Base-by-base conservation (phyloP, 345 rosid species). In the Eucalyptus coolabah region DNA sequence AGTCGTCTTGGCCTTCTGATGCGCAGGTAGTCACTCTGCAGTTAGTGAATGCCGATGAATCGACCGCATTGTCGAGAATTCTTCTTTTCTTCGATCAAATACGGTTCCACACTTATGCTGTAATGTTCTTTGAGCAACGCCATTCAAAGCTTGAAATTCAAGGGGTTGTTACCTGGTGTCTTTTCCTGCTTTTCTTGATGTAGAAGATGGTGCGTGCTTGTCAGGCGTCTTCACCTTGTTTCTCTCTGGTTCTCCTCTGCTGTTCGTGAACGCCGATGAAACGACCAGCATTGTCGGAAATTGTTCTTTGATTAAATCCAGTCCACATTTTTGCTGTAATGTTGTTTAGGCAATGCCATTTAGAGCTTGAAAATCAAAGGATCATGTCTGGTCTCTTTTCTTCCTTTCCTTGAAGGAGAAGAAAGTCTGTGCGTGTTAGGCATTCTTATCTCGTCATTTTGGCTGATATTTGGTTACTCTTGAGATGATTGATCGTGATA, bases 1-100 rank as follows among this genome's bases (percentile, higher is more conserved):
- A 85, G 56, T 90, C 50, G 8, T 81, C 89, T 50, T 89, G 92
- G 94, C 89, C 91, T 86, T 65, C 89, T 50, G 87, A 87, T 15
- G 88, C 88, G 49, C 88, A 88, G 92, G 92, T 92, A 45, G 16
- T 49, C 37, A 13, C 86, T 72, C 6, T 42, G 85, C 85, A 42
- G 85, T 77, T 77, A 13, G 47, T 21, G 85, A 12, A 23, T 23
- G 85, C 47, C 47, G 47, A 40, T 65, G 19, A n/a, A n/a, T 50
- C 47, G 50, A 69, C 26, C 87, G 86, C 86, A 69, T 37, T 85
- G 50, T 81, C 28, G 54, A n/a, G 42, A 50, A 12, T 86, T 86
- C 24, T 23, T 45, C 86, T 47, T 26, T 34, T 26, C 23, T 19
- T 24, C 60, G 42, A 59, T 42, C 83, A 4, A 30, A 19, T 50